Conservation (phyloP, 768 basidiomycete species). For the Brasilioporus rufonigricans region DNA sequence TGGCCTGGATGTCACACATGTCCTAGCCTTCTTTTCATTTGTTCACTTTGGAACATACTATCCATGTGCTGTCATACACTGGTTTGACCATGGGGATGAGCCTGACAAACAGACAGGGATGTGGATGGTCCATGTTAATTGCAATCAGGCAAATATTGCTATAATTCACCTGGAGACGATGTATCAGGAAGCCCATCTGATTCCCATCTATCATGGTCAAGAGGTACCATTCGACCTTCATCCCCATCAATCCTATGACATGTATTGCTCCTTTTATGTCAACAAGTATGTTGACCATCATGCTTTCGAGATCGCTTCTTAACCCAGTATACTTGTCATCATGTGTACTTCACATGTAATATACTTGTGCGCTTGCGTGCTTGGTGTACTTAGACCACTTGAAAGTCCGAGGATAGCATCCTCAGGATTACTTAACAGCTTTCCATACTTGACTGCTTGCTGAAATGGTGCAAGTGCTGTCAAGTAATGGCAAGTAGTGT, state of each 20-base stretch:
- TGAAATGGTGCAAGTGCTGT: too few relatives aligned
- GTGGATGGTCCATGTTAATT: neutral
- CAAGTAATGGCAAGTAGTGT: too few relatives aligned
- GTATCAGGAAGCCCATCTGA: neutral
- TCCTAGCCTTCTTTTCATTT: neutral
- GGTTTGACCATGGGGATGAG: neutral
- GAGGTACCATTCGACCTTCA: neutral
- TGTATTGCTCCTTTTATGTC: neutral
- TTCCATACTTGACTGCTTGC: too few relatives aligned
- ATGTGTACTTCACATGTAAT: too few relatives aligned
- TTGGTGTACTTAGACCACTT: too few relatives aligned
- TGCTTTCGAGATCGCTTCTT: neutral
- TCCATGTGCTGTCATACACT: neutral
- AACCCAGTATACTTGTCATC: too few relatives aligned
- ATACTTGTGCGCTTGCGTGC: too few relatives aligned
- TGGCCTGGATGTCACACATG: neutral
- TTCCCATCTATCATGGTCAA: neutral
- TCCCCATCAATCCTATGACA: neutral
- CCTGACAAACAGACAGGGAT: neutral
- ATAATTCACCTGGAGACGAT: neutral
- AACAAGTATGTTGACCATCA: neutral
- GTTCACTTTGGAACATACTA: neutral
- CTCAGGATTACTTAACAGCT: too few relatives aligned
- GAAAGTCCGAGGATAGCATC: too few relatives aligned
- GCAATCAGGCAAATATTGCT: too few relatives aligned